A percentile compares a stretch with the other conserved stretches of the same genome.
These are phyloP conservation scores for Aspergillus cejpii DNA, from an alignment of 2,329 filamentous ascomycete species.

Conservation along the genomic window DNA sequence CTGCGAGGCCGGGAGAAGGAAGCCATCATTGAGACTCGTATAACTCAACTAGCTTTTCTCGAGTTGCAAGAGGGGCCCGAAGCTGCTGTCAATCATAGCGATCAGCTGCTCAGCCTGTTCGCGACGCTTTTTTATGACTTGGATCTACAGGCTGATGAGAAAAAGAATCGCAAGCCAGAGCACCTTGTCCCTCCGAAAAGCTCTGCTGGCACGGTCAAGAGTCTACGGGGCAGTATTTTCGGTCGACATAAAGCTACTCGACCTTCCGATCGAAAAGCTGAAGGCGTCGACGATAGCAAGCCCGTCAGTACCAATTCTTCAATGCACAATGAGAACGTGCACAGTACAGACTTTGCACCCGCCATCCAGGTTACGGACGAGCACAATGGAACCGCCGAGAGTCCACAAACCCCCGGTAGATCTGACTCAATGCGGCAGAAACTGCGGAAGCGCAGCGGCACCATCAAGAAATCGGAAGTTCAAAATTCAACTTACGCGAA, in stretches of 20 bases:
- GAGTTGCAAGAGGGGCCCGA: conserved; percentile 79
- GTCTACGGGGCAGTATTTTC: conserved; percentile 70
- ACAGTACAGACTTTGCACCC: conserved; percentile 50
- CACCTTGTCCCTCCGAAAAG: conserved; percentile 58
- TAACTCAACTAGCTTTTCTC: conserved; percentile 80
- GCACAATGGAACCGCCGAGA: conserved; percentile 31
- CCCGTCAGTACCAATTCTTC: conserved; percentile 16
- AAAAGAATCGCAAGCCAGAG: conserved; percentile 27
- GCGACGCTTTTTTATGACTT: conserved; percentile 68
- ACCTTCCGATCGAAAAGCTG: conserved; percentile 41
- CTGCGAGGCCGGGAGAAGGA: conserved; percentile 82
- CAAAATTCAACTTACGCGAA: conserved; percentile 21
- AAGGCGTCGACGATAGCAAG: conserved; percentile 28
- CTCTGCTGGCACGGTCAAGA: conserved; percentile 63
- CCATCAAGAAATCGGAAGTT: conserved; percentile 23
- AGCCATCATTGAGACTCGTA: conserved; percentile 84
- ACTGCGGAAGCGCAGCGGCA: conserved; percentile 31
- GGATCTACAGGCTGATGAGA: conserved; percentile 32
- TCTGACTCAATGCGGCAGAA: conserved; percentile 29
- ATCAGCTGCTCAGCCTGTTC: conserved; percentile 77
- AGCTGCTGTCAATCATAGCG: conserved; percentile 78
- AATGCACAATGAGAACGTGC: conserved; percentile 18
- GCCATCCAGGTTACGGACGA: conserved; percentile 72
- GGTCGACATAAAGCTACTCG: conserved; percentile 51
- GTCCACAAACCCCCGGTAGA: conserved; percentile 22